Evolutionary conservation across 495 filamentous ascomycete species (phyloP).

Genomic region (Schizothecium vesticola): DNA sequence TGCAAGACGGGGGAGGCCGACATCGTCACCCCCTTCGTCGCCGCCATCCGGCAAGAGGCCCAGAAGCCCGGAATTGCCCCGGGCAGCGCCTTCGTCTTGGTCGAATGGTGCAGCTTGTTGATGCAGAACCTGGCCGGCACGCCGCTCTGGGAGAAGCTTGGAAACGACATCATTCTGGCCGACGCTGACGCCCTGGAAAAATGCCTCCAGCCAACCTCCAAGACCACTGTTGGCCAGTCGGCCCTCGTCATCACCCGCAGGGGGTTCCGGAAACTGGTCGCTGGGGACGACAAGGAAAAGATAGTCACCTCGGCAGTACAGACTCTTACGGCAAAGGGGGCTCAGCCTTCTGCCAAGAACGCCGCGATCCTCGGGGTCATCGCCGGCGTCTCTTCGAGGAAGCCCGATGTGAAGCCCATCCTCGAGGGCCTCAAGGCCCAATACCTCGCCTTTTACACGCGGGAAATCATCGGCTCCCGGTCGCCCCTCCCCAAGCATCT

Average conservation of each 20-base stretch:
- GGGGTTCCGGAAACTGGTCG: conserved; percentile 64
- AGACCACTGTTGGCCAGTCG: conserved; percentile 54
- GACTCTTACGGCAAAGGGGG: conserved; percentile 58
- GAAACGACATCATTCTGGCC: conserved; percentile 54
- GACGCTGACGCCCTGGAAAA: conserved; percentile 69
- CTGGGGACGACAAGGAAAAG: conserved; percentile 51
- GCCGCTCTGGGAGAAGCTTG: conserved; percentile 58
- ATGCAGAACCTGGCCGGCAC: conserved; percentile 54
- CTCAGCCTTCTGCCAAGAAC: conserved; percentile 59
- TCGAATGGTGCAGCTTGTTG: conserved; percentile 80
- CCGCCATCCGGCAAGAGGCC: conserved; percentile 57
- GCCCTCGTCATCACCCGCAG: conserved; percentile 69
- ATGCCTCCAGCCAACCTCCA: conserved; percentile 60
- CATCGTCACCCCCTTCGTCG: conserved; percentile 55
- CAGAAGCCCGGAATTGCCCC: conserved; percentile 69
- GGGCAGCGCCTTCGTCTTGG: conserved; percentile 76
- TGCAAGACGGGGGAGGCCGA: conserved; percentile 50
- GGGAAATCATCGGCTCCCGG: conserved; percentile 79
- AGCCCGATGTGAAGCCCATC: conserved; percentile 49
- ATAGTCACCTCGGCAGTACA: conserved; percentile 58
- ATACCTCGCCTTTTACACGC: conserved; percentile 72
- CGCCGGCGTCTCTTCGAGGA: conserved; percentile 74
- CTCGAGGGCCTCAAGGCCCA: conserved; percentile 61
- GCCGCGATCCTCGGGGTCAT: conserved; percentile 76
- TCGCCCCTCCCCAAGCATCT: conserved; percentile 65